Percentiles rank a stretch among this genome's conserved stretches.
Conservation (phyloP, 2,329 filamentous ascomycete genomes). For the Fusarium torreyae region DNA sequence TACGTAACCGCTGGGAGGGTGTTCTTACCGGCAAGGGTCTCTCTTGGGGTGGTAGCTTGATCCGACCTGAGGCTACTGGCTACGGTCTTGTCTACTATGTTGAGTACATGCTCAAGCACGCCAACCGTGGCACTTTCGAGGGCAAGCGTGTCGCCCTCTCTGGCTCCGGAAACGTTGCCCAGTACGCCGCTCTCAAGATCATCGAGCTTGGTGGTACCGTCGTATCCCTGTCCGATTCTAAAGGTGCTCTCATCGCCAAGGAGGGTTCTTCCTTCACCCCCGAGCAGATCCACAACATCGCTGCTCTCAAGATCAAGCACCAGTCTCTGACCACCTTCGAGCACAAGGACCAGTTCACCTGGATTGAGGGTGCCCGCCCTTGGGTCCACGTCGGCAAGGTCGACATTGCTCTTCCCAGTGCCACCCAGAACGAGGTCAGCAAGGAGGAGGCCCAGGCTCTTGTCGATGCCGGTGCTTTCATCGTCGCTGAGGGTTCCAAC, state of each 20-base stretch:
- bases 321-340: constrained; percentile 83
- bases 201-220: constrained; percentile 96
- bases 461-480: constrained; percentile 81
- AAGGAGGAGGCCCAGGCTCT: constrained; percentile 90
- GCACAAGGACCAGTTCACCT: constrained; percentile 80
- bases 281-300: constrained; percentile 84
- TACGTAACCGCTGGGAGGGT: constrained; percentile 93
- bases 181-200: constrained; percentile 96
- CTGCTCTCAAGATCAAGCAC: constrained; percentile 87
- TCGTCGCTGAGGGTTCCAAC: constrained; percentile 97
- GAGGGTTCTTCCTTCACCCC: constrained; percentile 80
- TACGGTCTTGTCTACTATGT: constrained; percentile 98
- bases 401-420: constrained; percentile 91
- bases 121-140: constrained; percentile 85
- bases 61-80: constrained; percentile 96
- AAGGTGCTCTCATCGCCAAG: constrained; percentile 84
- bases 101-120: constrained; percentile 93
- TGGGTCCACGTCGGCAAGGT: constrained; percentile 93
- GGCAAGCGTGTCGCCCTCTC: constrained; percentile 97
- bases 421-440: constrained; percentile 98
- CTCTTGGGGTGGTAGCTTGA: constrained; percentile 92
- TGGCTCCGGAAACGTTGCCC: constrained; percentile 96
- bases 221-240: constrained; percentile 93
- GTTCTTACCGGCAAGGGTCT: constrained; percentile 96
- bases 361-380: constrained; percentile 88